Evolutionary conservation across 768 basidiomycete species (phyloP).

Genomic region (Auriscalpium orientale): DNA sequence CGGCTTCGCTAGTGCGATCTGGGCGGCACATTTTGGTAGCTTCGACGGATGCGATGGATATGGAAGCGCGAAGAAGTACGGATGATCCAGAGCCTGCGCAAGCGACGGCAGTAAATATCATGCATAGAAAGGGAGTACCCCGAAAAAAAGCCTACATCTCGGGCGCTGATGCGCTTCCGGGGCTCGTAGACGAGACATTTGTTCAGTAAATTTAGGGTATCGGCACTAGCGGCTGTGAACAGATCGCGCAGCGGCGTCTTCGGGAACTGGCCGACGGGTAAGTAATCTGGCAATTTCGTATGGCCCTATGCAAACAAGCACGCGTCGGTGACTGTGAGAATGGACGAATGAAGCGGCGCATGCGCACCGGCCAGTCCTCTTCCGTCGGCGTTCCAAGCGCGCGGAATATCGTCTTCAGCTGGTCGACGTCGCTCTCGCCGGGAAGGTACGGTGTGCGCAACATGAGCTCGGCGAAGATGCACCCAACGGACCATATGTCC

Average conservation of each 20-base stretch:
- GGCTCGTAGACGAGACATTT: constrained; percentile 85
- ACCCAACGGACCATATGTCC: constrained; percentile 96
- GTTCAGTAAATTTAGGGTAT: constrained; percentile 75
- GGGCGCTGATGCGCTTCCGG: constrained; percentile 67
- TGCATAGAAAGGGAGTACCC: not conserved
- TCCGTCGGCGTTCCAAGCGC: constrained; percentile 95
- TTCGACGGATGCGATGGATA: constrained; percentile 84
- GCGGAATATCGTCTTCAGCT: constrained; percentile 88
- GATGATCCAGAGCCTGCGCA: constrained; percentile 69
- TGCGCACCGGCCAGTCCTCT: constrained; percentile 89
- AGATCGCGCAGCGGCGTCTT: constrained; percentile 76
- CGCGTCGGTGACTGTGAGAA: not conserved
- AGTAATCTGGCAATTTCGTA: constrained; percentile 83
- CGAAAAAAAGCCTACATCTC: constrained; percentile 47
- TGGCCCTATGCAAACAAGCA: constrained; percentile 55
- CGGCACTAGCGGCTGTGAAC: constrained; percentile 85
- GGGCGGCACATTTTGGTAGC: constrained; percentile 62
- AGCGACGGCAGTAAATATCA: constrained; percentile 1
- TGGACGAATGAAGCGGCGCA: not conserved
- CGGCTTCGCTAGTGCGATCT: constrained; percentile 41
- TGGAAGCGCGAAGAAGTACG: constrained; percentile 83
- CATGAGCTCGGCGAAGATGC: constrained; percentile 97
- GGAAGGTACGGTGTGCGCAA: constrained; percentile 91
- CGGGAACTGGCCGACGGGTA: constrained; percentile 80
- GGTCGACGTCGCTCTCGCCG: constrained; percentile 95